phyloP scores from a whole-genome alignment of 345 rosid genomes.

The Aquilaria yunnanensis region DNA sequence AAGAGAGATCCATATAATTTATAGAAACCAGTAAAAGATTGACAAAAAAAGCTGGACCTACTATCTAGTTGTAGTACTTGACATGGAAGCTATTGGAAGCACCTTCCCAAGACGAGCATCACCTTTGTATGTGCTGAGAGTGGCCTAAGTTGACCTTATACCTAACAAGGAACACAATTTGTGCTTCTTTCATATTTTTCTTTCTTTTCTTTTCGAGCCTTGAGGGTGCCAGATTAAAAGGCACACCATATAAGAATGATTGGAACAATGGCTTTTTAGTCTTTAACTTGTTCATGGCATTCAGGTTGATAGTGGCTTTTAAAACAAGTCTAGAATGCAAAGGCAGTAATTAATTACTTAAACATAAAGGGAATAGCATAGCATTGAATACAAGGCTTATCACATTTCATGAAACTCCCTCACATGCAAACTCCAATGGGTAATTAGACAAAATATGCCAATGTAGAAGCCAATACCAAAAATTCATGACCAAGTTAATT shows the following conservation, averaged over 20 bases:
- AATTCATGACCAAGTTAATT: too few relatives aligned
- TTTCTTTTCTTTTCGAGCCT: conserved; percentile 79
- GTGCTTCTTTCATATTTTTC: conserved; percentile 71
- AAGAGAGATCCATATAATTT: too few relatives aligned
- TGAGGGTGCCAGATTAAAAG: conserved; percentile 83
- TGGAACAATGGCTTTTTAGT: conserved; percentile 87
- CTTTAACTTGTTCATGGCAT: conserved; percentile 78
- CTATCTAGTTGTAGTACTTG: conserved; percentile 70
- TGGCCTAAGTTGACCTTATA: conserved; percentile 94
- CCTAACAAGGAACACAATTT: conserved; percentile 49
- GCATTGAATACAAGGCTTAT: too few relatives aligned
- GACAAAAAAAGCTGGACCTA: not conserved
- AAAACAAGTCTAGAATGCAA: too few relatives aligned
- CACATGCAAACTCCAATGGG: too few relatives aligned
- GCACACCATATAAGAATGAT: conserved; percentile 94
- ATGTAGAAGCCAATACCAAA: too few relatives aligned
- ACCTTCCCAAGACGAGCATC: conserved; percentile 64
- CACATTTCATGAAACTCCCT: too few relatives aligned
- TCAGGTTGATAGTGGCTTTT: conserved; percentile 66
- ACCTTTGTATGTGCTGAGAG: conserved; percentile 83
- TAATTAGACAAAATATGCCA: too few relatives aligned
- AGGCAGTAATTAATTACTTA: too few relatives aligned
- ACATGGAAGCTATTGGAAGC: conserved; percentile 90
- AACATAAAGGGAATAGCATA: too few relatives aligned
- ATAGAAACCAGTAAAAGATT: conserved; percentile 8